Evolutionary conservation across 148 eudicot genomes (phyloP).

Genomic region (Silene uniflora): DNA sequence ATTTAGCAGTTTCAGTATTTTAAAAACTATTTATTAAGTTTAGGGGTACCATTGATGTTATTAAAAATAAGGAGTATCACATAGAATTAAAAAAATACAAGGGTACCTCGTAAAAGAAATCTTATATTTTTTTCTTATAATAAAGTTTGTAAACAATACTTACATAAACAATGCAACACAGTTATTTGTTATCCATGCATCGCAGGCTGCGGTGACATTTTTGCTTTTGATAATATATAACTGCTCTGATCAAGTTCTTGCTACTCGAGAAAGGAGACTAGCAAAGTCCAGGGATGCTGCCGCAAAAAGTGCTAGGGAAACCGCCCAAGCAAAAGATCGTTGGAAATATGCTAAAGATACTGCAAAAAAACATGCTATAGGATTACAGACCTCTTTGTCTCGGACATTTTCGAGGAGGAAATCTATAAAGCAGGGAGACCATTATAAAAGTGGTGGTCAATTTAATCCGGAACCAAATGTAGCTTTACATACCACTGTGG

Average conservation of each 20-base stretch:
- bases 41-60: no score
- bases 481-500: conserved; percentile 15
- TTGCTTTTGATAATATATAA: conserved; percentile 73
- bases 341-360: conserved; percentile 70
- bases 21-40: no score
- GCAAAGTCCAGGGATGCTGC: conserved; percentile 84
- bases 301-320: conserved; percentile 74
- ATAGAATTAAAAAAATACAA: no score
- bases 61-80: no score
- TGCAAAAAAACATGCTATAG: conserved; percentile 47
- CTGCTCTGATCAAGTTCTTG: conserved; percentile 75
- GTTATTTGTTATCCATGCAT: conserved; percentile 3
- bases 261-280: conserved; percentile 57
- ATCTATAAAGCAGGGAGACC: conserved; percentile 27
- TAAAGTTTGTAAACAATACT: no score
- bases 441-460: conserved; percentile 20
- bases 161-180: conserved; percentile 3
- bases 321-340: conserved; percentile 75
- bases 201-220: conserved; percentile 62
- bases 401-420: conserved; percentile 64
- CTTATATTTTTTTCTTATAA: no score
- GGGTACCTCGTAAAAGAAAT: not conserved
- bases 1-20: no score
- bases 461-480: conserved; percentile 18
- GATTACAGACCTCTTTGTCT: conserved; percentile 56